Conservation (phyloP, 2,329 filamentous ascomycete species). For the Apiospora pterosperma region DNA sequence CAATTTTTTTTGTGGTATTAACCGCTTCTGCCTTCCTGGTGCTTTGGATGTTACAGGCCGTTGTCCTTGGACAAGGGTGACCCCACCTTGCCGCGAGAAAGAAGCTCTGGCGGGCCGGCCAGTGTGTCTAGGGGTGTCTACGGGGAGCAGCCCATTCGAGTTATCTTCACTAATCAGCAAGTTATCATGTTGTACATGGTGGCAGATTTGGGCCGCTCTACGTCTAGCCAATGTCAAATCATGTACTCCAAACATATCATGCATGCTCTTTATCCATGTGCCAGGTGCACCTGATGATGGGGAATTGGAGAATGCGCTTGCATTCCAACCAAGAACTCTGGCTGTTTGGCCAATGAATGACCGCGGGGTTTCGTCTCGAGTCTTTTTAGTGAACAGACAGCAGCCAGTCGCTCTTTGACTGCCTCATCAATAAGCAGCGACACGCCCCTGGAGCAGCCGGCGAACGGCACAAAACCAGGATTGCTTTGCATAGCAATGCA, state of each 20-base stretch:
- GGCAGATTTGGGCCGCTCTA: background rate
- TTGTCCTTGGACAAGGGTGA: background rate
- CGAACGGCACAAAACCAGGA: background rate
- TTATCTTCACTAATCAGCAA: background rate
- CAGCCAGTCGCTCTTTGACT: background rate
- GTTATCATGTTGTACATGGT: background rate
- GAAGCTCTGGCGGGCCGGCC: background rate
- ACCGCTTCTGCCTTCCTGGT: background rate
- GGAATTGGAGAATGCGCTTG: slow-evolving; percentile 2
- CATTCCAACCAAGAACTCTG: background rate
- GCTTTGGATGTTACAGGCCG: background rate
- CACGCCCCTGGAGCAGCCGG: background rate
- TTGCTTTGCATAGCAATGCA: background rate
- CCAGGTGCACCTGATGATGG: background rate
- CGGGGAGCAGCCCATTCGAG: too few species aligned
- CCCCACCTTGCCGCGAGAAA: background rate
- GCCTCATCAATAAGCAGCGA: background rate
- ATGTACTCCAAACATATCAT: background rate
- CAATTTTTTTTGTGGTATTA: too few species aligned
- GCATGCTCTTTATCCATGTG: background rate
- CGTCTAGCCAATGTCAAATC: background rate
- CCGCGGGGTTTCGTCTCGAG: background rate
- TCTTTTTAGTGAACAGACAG: background rate
- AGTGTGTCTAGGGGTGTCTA: background rate
- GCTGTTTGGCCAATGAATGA: background rate